phyloP scores from a whole-genome alignment of 2,329 filamentous ascomycete species.

The Alternaria conjuncta region DNA sequence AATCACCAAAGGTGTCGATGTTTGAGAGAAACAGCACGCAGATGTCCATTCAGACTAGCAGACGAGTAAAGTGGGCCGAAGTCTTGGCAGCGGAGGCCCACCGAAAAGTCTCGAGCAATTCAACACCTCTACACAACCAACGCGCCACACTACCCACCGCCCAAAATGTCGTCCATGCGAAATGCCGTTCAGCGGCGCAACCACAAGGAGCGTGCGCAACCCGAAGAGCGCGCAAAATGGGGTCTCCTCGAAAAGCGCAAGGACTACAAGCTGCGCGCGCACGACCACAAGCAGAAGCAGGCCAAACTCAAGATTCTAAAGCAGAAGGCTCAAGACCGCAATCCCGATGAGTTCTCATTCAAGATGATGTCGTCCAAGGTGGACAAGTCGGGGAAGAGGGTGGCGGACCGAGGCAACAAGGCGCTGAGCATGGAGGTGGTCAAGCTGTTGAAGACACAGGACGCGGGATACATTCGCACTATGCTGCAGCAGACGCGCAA shows the following conservation, averaged over 20 bases:
- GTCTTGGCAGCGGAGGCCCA: neutral
- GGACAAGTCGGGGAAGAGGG: conserved; percentile 52
- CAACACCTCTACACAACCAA: neutral
- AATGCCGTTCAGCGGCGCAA: conserved; percentile 71
- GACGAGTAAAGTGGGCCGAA: neutral
- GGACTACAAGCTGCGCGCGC: conserved; percentile 70
- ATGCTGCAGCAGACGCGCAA: conserved; percentile 62
- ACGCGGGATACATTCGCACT: conserved; percentile 66
- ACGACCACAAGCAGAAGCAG: conserved; percentile 69
- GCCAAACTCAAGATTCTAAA: conserved; percentile 64
- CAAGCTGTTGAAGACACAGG: conserved; percentile 70
- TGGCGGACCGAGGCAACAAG: conserved; percentile 55
- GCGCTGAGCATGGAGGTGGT: conserved; percentile 63
- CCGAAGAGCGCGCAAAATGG: conserved; percentile 80
- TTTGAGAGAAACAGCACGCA: neutral
- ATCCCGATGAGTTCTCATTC: conserved; percentile 72
- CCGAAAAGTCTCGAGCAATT: conserved; percentile 9
- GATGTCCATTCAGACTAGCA: neutral
- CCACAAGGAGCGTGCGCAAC: conserved; percentile 89
- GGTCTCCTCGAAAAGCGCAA: conserved; percentile 97
- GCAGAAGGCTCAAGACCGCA: conserved; percentile 65
- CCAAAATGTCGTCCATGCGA: conserved; percentile 42
- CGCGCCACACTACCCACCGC: neutral
- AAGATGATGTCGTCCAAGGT: conserved; percentile 64
- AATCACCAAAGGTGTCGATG: neutral